Conservation (phyloP, 2,329 filamentous ascomycete species). For the Cytospora paraplurivora region DNA sequence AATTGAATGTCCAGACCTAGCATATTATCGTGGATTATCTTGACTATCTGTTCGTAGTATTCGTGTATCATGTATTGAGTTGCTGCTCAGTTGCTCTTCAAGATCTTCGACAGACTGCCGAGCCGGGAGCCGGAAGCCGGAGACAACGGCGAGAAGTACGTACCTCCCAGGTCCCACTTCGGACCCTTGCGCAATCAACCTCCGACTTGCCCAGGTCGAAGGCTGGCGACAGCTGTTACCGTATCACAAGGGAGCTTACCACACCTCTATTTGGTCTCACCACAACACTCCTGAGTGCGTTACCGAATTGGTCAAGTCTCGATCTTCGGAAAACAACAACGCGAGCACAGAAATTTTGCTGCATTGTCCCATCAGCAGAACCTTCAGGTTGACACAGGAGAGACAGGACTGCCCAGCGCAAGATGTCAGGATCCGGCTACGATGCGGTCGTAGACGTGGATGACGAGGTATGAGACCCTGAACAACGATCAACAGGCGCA, state of each 20-base stretch:
- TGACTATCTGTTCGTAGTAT: too few relatives aligned
- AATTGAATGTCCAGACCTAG: too few relatives aligned
- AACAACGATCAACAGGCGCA: not conserved
- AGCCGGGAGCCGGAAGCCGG: not conserved
- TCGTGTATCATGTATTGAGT: too few relatives aligned
- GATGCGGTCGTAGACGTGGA: constrained; percentile 98
- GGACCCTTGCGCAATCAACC: constrained; percentile 13
- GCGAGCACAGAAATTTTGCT: not conserved
- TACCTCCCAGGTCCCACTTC: constrained; percentile 22
- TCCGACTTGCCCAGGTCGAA: constrained; percentile 9
- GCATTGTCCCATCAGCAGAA: not conserved
- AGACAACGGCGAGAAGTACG: constrained; percentile 1
- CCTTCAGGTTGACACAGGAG: not conserved
- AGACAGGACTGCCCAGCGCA: constrained; percentile 4
- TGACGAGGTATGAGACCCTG: constrained; percentile 69
- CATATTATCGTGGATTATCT: too few relatives aligned
- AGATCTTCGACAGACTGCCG: not conserved
- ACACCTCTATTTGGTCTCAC: constrained; percentile 22
- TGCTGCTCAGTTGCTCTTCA: not conserved
- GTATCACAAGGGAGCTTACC: constrained; percentile 13
- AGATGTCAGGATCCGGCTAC: constrained; percentile 84
- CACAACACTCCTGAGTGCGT: constrained; percentile 33
- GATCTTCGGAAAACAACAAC: not conserved
- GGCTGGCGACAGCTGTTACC: constrained; percentile 15
- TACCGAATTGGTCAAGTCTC: not conserved